Percentiles rank a stretch among this genome's conserved stretches.
phyloP scores from a whole-genome alignment of 1,139 yeast genomes.

The Saccharomyces hybrid region DNA sequence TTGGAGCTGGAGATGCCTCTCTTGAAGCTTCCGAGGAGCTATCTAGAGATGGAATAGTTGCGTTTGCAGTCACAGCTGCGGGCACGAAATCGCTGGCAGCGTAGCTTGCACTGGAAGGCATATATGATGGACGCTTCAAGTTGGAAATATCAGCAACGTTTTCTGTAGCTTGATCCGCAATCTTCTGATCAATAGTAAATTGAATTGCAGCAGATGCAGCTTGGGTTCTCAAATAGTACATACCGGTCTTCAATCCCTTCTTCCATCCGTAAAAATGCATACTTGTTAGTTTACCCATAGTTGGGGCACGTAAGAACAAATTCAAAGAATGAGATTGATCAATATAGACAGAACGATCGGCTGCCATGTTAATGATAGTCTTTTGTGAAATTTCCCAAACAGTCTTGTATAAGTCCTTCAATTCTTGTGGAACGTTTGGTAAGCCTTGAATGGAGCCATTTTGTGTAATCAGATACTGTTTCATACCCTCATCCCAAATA shows the following conservation, averaged over 20 bases:
- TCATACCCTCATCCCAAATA: conserved; percentile 71
- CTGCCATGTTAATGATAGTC: conserved; percentile 84
- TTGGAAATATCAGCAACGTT: conserved; percentile 45
- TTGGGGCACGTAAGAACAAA: conserved; percentile 70
- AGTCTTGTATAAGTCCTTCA: conserved; percentile 78
- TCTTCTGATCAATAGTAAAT: conserved; percentile 55
- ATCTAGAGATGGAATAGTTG: conserved; percentile 4
- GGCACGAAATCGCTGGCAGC: conserved; percentile 31
- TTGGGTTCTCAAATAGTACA: conserved; percentile 92
- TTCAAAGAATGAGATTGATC: conserved; percentile 93
- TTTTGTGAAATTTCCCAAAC: conserved; percentile 96
- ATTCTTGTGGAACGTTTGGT: conserved; percentile 62
- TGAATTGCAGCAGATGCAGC: conserved; percentile 90
- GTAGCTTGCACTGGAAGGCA: conserved; percentile 31
- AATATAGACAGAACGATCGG: conserved; percentile 85
- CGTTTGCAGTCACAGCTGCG: conserved; percentile 6
- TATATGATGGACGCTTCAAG: conserved; percentile 45
- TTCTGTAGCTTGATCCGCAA: conserved; percentile 43
- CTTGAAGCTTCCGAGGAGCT: conserved; percentile 26
- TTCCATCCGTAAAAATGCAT: conserved; percentile 98
- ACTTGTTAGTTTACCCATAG: conserved; percentile 84
- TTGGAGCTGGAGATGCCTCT: conserved; percentile 21
- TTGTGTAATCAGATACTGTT: conserved; percentile 64
- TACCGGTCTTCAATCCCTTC: conserved; percentile 94
- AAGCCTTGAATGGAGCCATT: conserved; percentile 83